Evolutionary conservation across 768 basidiomycete species (phyloP).

Genomic region (Rhizopogon salebrosus): DNA sequence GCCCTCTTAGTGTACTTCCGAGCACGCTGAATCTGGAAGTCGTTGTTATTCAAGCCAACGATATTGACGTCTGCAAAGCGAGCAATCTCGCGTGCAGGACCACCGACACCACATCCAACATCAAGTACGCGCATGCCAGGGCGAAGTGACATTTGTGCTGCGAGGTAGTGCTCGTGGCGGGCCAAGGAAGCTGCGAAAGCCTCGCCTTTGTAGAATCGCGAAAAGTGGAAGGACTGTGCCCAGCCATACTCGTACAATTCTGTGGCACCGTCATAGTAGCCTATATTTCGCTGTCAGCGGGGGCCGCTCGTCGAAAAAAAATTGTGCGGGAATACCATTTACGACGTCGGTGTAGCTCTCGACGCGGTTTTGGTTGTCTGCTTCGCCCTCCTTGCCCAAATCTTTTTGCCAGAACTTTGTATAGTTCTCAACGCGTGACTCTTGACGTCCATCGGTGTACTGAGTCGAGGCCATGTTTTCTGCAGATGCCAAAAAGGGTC

Average conservation of each 20-base stretch:
- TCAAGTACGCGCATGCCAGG: slow-evolving; percentile 96
- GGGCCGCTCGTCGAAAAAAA: not conserved
- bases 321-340: slow-evolving; percentile 51
- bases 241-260: slow-evolving; percentile 94
- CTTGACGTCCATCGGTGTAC: slow-evolving; percentile 54
- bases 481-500: not conserved
- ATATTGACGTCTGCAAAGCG: slow-evolving; percentile 83
- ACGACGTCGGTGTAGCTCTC: slow-evolving; percentile 89
- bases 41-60: slow-evolving; percentile 92
- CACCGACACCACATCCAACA: slow-evolving; percentile 97
- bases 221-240: slow-evolving; percentile 92
- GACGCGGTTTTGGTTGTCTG: slow-evolving; percentile 68
- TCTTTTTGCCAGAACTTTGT: slow-evolving; percentile 91
- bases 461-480: slow-evolving; percentile 13
- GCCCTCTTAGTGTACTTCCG: slow-evolving; percentile 72
- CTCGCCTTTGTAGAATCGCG: slow-evolving; percentile 93
- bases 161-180: slow-evolving; percentile 96
- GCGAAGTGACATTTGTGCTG: slow-evolving; percentile 75
- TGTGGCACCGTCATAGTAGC: slow-evolving; percentile 96
- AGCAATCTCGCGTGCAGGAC: slow-evolving; percentile 94
- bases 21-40: slow-evolving; percentile 89
- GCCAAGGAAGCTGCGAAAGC: slow-evolving; percentile 66
- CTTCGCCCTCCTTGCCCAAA: slow-evolving; percentile 58
- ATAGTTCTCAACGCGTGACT: slow-evolving; percentile 76
- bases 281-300: slow-evolving; percentile 30